Percentiles rank a stretch among this genome's conserved stretches.
phyloP scores from a whole-genome alignment of 2,329 filamentous ascomycete genomes.

The Keithomyces neogunnii region DNA sequence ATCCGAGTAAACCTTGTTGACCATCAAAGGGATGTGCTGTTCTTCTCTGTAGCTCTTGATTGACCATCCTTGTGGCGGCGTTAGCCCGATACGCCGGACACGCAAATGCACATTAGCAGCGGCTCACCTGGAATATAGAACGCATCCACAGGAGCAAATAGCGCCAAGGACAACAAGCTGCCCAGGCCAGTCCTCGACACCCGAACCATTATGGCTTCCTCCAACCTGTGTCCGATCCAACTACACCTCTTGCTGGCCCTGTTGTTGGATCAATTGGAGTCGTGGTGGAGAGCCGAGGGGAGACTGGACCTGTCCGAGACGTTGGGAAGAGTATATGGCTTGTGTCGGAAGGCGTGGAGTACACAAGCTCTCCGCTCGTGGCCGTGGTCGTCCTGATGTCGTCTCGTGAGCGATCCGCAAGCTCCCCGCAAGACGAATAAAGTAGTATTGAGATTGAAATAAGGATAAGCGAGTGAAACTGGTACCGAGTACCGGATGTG shows the following conservation, averaged over 20 bases:
- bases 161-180: slow-evolving; percentile 35
- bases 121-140: slow-evolving; percentile 79
- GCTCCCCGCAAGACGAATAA: too few relatives aligned
- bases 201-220: slow-evolving; percentile 9
- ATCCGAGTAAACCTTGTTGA: slow-evolving; percentile 89
- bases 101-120: not conserved
- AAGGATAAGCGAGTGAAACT: slow-evolving; percentile 40
- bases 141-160: slow-evolving; percentile 36
- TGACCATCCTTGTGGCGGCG: slow-evolving; percentile 55
- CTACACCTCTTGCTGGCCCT: not conserved
- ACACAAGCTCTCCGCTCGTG: too few relatives aligned
- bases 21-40: slow-evolving; percentile 73
- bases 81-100: slow-evolving; percentile 3
- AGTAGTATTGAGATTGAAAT: too few relatives aligned
- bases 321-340: not conserved
- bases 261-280: not conserved
- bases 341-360: too few relatives aligned
- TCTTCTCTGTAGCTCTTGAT: slow-evolving; percentile 70
- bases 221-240: not conserved
- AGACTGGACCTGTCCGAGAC: not conserved
- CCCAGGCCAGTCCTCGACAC: slow-evolving; percentile 24
- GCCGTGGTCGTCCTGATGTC: not conserved
- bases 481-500: slow-evolving; percentile 39
- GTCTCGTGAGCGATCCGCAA: too few relatives aligned
- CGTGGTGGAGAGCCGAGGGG: not conserved